Evolutionary conservation across 2,329 filamentous ascomycete species (phyloP), one percentile per base, ranked within the genome.

Genomic region (Cercospora canescens): DNA sequence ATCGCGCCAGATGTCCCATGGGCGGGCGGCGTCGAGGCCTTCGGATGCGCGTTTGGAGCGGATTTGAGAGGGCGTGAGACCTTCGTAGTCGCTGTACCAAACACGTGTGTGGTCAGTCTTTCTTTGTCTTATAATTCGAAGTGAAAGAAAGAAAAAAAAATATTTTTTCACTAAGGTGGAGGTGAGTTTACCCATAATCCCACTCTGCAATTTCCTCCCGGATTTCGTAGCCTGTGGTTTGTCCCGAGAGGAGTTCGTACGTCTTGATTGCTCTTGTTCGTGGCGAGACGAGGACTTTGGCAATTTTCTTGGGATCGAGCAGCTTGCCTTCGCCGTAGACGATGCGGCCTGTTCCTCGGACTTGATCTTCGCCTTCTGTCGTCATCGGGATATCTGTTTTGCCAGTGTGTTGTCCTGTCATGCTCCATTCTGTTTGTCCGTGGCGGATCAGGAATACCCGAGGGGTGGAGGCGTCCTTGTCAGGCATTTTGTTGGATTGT

Each of bases 391-490:
- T 91, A 75, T 98, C 94, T n/a, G 91, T 91, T 30, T 83, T 85
- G 60, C 93, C 91, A 0, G 94, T 98, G 80, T 97, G 92, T 60
- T 88, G 72, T 18, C 77, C 94, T 72, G 90, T 90, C 56, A 96
- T 87, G 5, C 92, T 96, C 94, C 94, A 98, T 82, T 96, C 93
- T 4, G 94, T 98, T 82, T 97, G 93, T 80, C 94, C 94, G 76
- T 97, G 94, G 73, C 94, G 92, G 77, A 93, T 82, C 72, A 95
- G 87, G 82, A 94, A 94, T 76, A 92, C 89, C 61, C 91, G 86
- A 1, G 92, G 91, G 2, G 89, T 88, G 2, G 78, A 66, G 55
- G 76, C 75, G 70, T 78, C 76, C 72, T 77, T 77, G 69, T 77
- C 75, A 18, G 76, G 73, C 76, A 78, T 77, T 16, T 30, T 70